Percentiles rank a stretch among this genome's conserved stretches.
These are phyloP conservation scores for Yarrowia deformans DNA, from an alignment of 805 yeast species.

Conservation along the genomic window DNA sequence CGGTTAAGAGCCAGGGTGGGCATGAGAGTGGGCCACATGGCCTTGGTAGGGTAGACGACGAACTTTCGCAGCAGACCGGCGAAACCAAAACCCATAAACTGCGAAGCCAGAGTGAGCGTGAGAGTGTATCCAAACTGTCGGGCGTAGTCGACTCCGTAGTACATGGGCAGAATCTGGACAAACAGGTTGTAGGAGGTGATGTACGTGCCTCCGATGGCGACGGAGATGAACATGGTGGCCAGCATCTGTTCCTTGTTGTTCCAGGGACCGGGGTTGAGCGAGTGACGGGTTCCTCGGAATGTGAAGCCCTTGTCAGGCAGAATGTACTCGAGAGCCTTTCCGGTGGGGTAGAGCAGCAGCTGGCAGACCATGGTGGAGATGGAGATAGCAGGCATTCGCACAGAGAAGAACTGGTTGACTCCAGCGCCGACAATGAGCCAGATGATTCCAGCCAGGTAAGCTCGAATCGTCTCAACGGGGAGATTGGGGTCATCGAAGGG, in stretches of 20 bases:
- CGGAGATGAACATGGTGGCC: constrained; percentile 54
- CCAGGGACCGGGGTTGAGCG: constrained; percentile 71
- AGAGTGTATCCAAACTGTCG: constrained; percentile 55
- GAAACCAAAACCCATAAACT: constrained; percentile 61
- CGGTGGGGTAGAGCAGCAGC: constrained; percentile 60
- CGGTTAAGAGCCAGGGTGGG: constrained; percentile 66
- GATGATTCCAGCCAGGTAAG: constrained; percentile 49
- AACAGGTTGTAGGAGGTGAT: constrained; percentile 41
- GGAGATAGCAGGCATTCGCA: constrained; percentile 61
- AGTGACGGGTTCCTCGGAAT: constrained; percentile 52
- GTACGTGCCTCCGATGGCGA: constrained; percentile 49
- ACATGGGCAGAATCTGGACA: constrained; percentile 49
- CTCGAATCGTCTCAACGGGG: constrained; percentile 59
- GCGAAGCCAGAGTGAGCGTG: constrained; percentile 57
- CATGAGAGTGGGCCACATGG: constrained; percentile 62
- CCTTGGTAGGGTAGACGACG: constrained; percentile 56
- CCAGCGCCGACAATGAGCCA: constrained; percentile 64
- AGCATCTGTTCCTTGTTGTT: constrained; percentile 69
- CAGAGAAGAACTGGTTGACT: constrained; percentile 64
- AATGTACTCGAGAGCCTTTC: constrained; percentile 53
- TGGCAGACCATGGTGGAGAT: constrained; percentile 57
- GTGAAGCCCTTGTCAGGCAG: constrained; percentile 59
- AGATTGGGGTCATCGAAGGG: constrained; percentile 58
- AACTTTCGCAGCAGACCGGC: constrained; percentile 63
- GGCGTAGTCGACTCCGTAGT: constrained; percentile 49